These are phyloP conservation scores for Jimgerdemannia flammicorona DNA, from an alignment of 192 early-diverging fungal species.

Conservation along the genomic window DNA sequence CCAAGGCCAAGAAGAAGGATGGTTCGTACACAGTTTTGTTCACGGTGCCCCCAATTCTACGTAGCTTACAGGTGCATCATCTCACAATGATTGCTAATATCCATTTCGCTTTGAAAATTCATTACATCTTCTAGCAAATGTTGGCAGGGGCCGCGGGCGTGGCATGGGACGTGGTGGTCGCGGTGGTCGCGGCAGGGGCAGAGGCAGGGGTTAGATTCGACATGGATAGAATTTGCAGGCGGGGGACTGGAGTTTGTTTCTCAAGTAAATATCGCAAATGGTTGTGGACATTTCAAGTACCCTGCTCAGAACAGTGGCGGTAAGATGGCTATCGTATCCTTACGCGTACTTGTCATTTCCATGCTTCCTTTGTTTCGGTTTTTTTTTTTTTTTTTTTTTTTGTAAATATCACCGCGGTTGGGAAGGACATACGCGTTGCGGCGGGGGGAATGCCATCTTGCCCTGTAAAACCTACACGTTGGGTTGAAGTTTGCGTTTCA, in stretches of 20 bases:
- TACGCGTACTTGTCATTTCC: slow-evolving; percentile 1
- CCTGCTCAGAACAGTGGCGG: no score
- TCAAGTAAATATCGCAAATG: not conserved
- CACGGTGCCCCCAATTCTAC: not conserved
- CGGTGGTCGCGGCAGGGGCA: slow-evolving; percentile 53
- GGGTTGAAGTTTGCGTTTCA: not conserved
- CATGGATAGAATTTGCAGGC: slow-evolving; percentile 19
- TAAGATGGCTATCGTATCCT: no score
- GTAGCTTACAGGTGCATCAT: not conserved
- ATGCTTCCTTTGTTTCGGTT: not conserved
- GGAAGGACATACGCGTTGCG: no score
- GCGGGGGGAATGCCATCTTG: no score
- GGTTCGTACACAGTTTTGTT: slow-evolving; percentile 22
- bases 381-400: slow-evolving; percentile 2
- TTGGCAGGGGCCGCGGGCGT: slow-evolving; percentile 66
- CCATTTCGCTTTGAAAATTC: slow-evolving; percentile 1
- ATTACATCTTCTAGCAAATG: slow-evolving; percentile 21
- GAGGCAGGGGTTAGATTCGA: slow-evolving; percentile 31
- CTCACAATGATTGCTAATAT: not conserved
- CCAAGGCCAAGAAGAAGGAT: slow-evolving; percentile 86
- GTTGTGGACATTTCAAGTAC: no score
- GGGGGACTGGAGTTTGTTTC: slow-evolving; percentile 8
- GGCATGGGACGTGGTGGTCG: slow-evolving; percentile 70
- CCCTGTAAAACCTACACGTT: not conserved
- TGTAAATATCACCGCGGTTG: not conserved